Base-by-base conservation (phyloP, 805 yeast species). In the Maudiozyma turicensis region DNA sequence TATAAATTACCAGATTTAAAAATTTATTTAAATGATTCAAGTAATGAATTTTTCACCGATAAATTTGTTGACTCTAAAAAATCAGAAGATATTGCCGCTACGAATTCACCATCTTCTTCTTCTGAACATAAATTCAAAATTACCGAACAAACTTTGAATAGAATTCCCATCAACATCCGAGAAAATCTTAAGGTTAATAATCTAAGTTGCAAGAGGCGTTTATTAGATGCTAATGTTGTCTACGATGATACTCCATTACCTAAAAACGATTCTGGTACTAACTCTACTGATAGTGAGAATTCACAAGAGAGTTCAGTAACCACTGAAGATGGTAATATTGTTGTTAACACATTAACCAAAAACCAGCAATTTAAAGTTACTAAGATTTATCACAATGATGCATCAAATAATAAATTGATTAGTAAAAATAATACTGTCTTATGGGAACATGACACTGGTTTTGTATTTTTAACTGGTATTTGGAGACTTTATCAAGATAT, bases 401-500 rank as follows among this genome's bases (percentile, higher is more conserved):
- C 46, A 15, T 34, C 45, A 30, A 50, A 52, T 29, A 49, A 48
- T 31, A 54, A 52, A 31, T 52, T 62, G 31, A 57, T 65, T 45
- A 64, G 63, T 44, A 59, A 59, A 55, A 78, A 74, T 50, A 84
- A 85, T 57, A 78, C 88, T 78, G 77, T 88, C 48, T 81, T 87
- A 53, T 88, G 96, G 96, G 93, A 85, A 63, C 81, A 83, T 60
- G 77, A 75, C 54, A 81, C 93, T 2, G 95, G 96, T 0, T 82
- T 81, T 61, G 95, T 88, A 9, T 95, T 86, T 58, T 73, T 88
- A 46, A 88, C 96, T 0, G 95, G 95, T 0, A 74, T 88, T 46
- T 88, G 95, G 95, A 86, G 89, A 64, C 52, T 65, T 33, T 65
- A 60, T 54, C 69, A 65, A 53, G 68, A 64, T 51, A 63, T 64